These are phyloP conservation scores for Trametes cingulata DNA, from an alignment of 768 basidiomycete species.

Conservation along the genomic window DNA sequence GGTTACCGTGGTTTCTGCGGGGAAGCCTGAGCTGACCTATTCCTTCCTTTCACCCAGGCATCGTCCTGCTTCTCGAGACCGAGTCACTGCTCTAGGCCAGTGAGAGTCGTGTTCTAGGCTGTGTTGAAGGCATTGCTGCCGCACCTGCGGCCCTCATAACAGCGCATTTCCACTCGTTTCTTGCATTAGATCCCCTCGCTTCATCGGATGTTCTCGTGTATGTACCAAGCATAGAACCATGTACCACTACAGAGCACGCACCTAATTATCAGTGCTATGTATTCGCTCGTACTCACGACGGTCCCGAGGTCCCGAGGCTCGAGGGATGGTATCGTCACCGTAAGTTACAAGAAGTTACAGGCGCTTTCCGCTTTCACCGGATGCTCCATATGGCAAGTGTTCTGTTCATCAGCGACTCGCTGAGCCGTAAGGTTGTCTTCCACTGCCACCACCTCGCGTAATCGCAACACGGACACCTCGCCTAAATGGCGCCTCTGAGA, in stretches of 20 bases:
- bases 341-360: no score
- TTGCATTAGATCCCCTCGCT: neutral
- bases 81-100: slow-evolving; percentile 47
- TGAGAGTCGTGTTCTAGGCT: neutral
- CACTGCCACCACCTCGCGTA: neutral
- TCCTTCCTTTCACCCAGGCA: slow-evolving; percentile 35
- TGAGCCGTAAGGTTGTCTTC: neutral
- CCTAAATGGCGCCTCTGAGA: neutral
- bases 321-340: no score
- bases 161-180: neutral
- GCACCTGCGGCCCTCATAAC: no score
- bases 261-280: slow-evolving; percentile 5
- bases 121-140: neutral
- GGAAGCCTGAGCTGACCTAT: slow-evolving; percentile 3
- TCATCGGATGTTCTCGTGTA: neutral
- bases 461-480: neutral
- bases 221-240: slow-evolving; percentile 6
- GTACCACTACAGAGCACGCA: slow-evolving; percentile 5
- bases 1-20: slow-evolving; percentile 33
- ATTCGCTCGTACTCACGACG: neutral
- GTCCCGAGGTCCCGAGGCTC: no score
- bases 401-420: neutral
- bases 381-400: slow-evolving; percentile 1
- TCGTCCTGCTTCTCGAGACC: slow-evolving; percentile 64
- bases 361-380: neutral